Conservation (phyloP, 495 filamentous ascomycete species). For the Extremus antarcticus region DNA sequence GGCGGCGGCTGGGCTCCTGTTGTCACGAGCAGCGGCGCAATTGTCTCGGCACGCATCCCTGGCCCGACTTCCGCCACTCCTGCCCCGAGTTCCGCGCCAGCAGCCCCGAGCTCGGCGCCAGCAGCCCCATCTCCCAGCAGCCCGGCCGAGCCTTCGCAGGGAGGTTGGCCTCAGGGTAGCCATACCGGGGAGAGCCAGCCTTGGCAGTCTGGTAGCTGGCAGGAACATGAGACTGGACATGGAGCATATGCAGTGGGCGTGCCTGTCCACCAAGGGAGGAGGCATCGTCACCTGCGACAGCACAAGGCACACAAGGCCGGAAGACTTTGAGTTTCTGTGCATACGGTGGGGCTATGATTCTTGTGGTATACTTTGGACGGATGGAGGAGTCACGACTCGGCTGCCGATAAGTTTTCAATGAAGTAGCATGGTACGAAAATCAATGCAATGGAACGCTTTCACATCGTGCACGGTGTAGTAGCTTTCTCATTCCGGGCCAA, state of each 20-base stretch:
- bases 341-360: too few relatives aligned
- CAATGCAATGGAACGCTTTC: too few relatives aligned
- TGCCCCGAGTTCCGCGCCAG: background rate
- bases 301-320: background rate
- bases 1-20: background rate
- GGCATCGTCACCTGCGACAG: background rate
- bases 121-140: slow-evolving; percentile 4
- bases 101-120: background rate
- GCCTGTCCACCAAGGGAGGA: background rate
- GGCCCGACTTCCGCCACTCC: background rate
- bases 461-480: too few relatives aligned
- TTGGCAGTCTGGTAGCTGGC: background rate
- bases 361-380: too few relatives aligned
- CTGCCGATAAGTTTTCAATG: too few relatives aligned
- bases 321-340: background rate
- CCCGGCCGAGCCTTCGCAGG: background rate
- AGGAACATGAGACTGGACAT: background rate
- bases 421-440: too few relatives aligned
- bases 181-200: background rate
- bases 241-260: background rate
- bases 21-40: background rate
- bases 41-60: background rate
- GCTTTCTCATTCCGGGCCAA: too few relatives aligned
- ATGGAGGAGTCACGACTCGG: too few relatives aligned
- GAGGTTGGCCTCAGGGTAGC: background rate